Conservation (phyloP, 352 stramenopile species). For the Globisporangium spiculum region DNA sequence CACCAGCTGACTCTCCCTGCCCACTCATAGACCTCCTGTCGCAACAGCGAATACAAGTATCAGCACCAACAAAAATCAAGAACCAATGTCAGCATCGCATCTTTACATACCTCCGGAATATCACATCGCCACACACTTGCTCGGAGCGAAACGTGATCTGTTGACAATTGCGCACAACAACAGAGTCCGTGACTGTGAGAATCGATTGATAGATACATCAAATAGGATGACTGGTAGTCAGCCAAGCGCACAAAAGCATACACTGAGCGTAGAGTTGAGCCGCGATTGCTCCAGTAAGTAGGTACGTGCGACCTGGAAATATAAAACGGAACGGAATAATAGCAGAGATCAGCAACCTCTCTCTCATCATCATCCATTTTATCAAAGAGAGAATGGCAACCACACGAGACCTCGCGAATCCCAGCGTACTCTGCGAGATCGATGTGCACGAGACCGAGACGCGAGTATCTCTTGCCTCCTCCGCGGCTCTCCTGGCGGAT, state of each 20-base stretch:
- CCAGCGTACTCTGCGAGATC: constrained; percentile 37
- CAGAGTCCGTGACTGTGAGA: not conserved
- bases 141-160: constrained; percentile 30
- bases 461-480: constrained; percentile 10
- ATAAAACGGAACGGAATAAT: not conserved
- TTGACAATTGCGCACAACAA: not conserved
- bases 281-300: constrained; percentile 35
- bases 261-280: constrained; percentile 32
- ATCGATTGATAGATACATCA: not conserved
- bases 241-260: constrained; percentile 8
- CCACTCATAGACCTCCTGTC: constrained; percentile 9
- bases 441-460: constrained; percentile 28
- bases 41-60: not conserved
- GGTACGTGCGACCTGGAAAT: constrained; percentile 15
- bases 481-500: constrained; percentile 25
- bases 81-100: not conserved
- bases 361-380: not conserved
- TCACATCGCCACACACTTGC: constrained; percentile 33
- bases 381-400: not conserved
- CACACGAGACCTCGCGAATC: constrained; percentile 13
- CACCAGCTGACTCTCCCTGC: constrained; percentile 3
- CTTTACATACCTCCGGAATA: constrained; percentile 23
- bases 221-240: not conserved
- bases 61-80: not conserved
- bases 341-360: not conserved